Percentiles rank a stretch among this genome's conserved stretches.
phyloP scores from a whole-genome alignment of 257 asterid species.

The Solanum ossicruentum region DNA sequence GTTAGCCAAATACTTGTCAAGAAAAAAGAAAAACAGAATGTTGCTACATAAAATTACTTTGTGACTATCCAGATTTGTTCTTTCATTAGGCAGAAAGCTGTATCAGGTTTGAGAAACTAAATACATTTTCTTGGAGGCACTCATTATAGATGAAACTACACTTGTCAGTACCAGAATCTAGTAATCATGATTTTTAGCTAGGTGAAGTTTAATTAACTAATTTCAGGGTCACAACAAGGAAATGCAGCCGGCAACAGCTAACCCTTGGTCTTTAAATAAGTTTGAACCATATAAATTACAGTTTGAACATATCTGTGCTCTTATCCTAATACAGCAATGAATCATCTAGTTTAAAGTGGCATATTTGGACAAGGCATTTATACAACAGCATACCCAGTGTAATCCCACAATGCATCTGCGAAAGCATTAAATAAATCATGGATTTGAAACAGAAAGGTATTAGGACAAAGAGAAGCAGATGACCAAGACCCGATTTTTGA shows the following conservation, averaged over 20 bases:
- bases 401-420: neutral
- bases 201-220: neutral
- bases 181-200: neutral
- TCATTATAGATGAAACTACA: neutral
- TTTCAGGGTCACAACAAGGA: neutral
- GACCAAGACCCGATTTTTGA: conserved; percentile 32
- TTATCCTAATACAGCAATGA: neutral
- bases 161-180: neutral
- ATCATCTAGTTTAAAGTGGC: neutral
- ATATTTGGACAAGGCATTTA: neutral
- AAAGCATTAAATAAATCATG: neutral
- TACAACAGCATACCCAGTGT: neutral
- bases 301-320: neutral
- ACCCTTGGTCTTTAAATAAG: neutral
- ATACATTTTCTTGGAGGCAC: neutral
- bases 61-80: neutral
- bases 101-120: neutral
- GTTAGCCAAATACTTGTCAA: neutral
- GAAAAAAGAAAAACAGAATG: neutral
- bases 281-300: neutral
- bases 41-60: neutral
- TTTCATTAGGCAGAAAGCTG: neutral
- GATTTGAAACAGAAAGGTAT: neutral
- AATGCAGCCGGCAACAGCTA: neutral
- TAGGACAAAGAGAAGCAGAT: conserved; percentile 1